Evolutionary conservation across 208 protist genomes (phyloP), one percentile per base, ranked within the genome.

Genomic region (Leishmania martiniquensis): DNA sequence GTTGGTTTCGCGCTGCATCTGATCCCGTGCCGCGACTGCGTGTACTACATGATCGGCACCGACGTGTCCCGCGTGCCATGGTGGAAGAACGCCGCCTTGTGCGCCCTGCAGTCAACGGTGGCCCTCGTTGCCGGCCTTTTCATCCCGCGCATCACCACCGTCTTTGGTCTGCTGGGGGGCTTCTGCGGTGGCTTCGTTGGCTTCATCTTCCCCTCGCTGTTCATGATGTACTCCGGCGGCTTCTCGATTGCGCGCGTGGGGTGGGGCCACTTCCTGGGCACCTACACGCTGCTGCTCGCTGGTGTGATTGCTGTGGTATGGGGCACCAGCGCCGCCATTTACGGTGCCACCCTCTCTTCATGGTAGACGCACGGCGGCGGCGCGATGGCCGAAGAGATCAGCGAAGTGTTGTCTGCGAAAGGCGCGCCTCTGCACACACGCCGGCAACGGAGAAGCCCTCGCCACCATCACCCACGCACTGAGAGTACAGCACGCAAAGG

Each of bases 161-260:
- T 94, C 17, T 96, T 97, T 85, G 89, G 88, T 32, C 85, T 96
- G 2, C 59, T 96, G 37, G 93, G 93, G 10, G 74, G 81, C 44
- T 77, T 96, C 49, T 94, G 78, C 73, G 89, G 90, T 51, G 89
- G 89, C 29, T 93, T 89, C 72, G 76, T 97, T n/a, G 89, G 86
- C 39, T 97, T 91, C 80, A 78, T 96, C 47, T 93, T 94, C 62
- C 94, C 94, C 13, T 83, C 94, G 54, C 72, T 89, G 39, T 87
- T 95, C 73, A 87, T 82, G 76, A 69, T 69, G 63, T 69, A 69
- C 39, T n/a, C 63, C 2, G 63, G 63, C 25, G 42, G 42, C 42
- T 69, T 78, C 49, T 78, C 39, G 3, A 10, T 85, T 7, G n/a
- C 44, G 17, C 52, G 49, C 1, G 80, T 89, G 0, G 90, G 90